These are phyloP conservation scores for Starmerella etchellsii DNA, from an alignment of 805 yeast genomes.

Conservation along the genomic window DNA sequence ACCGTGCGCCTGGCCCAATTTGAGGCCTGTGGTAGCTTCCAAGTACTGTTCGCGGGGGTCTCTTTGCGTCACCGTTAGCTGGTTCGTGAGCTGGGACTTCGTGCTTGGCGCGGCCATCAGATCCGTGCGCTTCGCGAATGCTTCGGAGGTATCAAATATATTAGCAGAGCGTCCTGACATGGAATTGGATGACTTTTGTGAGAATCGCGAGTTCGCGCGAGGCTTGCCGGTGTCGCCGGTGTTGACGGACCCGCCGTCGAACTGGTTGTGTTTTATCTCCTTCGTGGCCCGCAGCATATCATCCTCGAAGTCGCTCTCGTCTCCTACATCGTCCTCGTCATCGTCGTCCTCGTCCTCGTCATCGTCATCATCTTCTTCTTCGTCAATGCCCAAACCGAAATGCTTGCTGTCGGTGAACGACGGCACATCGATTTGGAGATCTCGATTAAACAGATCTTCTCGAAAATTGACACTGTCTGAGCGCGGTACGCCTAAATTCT, in stretches of 20 bases:
- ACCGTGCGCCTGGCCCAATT: conserved; percentile 4
- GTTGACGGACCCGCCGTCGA: background rate
- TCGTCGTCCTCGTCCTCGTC: conserved; percentile 30
- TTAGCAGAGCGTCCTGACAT: background rate
- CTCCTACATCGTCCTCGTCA: conserved; percentile 28
- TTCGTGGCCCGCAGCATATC: conserved; percentile 29
- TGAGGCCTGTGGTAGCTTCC: conserved; percentile 15
- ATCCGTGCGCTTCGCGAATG: conserved; percentile 9
- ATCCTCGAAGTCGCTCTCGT: conserved; percentile 32
- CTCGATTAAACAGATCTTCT: too few species aligned
- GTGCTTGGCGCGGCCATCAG: background rate
- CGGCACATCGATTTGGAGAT: too few species aligned
- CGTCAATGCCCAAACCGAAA: background rate
- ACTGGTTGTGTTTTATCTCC: conserved; percentile 6
- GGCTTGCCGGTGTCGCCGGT: background rate
- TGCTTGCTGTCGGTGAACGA: too few species aligned
- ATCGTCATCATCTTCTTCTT: background rate
- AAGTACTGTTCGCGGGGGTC: conserved; percentile 22
- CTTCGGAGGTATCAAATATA: background rate
- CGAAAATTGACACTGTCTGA: background rate
- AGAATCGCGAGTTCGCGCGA: background rate
- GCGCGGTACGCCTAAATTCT: background rate
- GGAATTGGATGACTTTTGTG: background rate
- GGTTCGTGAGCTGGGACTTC: conserved; percentile 12
- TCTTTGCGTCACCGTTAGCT: conserved; percentile 3